These are phyloP conservation scores for Hypoxylon sp. DNA, from an alignment of 2,329 filamentous ascomycete genomes.

Conservation along the genomic window DNA sequence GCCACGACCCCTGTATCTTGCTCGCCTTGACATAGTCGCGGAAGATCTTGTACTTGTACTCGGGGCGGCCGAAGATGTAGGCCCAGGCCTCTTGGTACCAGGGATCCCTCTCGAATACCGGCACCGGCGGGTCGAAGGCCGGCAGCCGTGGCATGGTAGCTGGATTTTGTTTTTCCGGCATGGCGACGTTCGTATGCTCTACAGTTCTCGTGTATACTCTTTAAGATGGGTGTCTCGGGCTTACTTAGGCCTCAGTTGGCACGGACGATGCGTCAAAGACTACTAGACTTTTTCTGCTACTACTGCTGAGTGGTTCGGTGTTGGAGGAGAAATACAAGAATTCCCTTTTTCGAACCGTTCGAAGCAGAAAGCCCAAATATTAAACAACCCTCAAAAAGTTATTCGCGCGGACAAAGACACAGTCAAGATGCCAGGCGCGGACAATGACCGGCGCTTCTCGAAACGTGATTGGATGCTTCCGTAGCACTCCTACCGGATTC, in stretches of 20 bases:
- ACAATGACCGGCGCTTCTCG: constrained; percentile 22
- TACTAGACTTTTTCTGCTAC: too few species aligned
- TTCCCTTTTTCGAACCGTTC: too few species aligned
- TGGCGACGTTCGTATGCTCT: neutral
- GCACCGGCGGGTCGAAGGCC: neutral
- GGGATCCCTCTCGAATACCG: neutral
- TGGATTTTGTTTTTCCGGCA: too few species aligned
- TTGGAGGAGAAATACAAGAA: too few species aligned
- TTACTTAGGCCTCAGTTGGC: too few species aligned
- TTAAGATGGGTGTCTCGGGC: too few species aligned
- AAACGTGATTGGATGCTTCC: constrained; percentile 38
- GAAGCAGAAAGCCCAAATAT: neutral
- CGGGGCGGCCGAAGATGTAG: constrained; percentile 17
- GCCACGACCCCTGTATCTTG: constrained; percentile 16
- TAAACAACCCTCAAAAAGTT: constrained; percentile 21
- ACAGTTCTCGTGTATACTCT: neutral
- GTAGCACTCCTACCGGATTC: constrained; percentile 33
- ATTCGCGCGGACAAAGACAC: constrained; percentile 31
- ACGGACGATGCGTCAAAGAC: too few species aligned
- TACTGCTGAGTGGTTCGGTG: too few species aligned
- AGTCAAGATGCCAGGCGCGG: constrained; percentile 10
- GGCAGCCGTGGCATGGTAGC: too few species aligned
- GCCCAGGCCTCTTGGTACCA: constrained; percentile 9
- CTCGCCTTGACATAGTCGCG: constrained; percentile 18
- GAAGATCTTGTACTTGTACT: constrained; percentile 34